Percentiles rank a stretch among this genome's conserved stretches.
These are phyloP conservation scores for Bathelium albidoporum DNA, from an alignment of 495 filamentous ascomycete genomes.

Conservation along the genomic window DNA sequence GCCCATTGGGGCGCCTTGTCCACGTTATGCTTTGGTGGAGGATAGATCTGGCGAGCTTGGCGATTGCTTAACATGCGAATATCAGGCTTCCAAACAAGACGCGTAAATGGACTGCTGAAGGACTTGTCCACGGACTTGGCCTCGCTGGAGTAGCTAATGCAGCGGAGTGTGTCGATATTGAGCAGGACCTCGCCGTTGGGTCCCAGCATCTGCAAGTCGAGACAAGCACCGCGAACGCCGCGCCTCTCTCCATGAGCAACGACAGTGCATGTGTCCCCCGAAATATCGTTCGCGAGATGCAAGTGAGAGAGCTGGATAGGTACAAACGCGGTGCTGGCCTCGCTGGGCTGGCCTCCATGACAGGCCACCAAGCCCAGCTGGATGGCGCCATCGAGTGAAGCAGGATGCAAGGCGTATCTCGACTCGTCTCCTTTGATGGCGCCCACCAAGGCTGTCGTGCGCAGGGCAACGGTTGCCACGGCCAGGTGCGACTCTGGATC, in stretches of 20 bases:
- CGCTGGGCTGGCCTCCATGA: background rate
- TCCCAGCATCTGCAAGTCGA: background rate
- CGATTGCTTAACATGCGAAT: too few relatives aligned
- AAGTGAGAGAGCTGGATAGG: background rate
- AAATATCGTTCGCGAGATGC: background rate
- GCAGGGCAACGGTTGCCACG: background rate
- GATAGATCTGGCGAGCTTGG: background rate
- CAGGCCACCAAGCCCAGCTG: background rate
- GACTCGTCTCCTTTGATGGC: conserved; percentile 6
- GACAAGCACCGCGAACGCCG: background rate
- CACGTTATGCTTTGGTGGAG: background rate
- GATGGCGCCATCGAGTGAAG: conserved; percentile 31
- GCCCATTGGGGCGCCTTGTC: background rate
- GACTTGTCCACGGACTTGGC: background rate
- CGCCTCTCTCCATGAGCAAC: background rate
- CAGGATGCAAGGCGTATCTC: conserved; percentile 40
- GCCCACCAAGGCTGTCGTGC: background rate
- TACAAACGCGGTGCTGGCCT: background rate
- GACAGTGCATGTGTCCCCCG: background rate
- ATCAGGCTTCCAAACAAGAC: too few relatives aligned
- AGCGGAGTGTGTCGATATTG: background rate
- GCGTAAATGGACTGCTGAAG: too few relatives aligned
- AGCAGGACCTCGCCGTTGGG: background rate
- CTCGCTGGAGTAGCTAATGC: background rate
- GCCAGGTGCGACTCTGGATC: background rate